A percentile compares a stretch with the other conserved stretches of the same genome.
phyloP scores from a whole-genome alignment of 192 early-diverging fungal genomes.

The Allomyces macrogynus region DNA sequence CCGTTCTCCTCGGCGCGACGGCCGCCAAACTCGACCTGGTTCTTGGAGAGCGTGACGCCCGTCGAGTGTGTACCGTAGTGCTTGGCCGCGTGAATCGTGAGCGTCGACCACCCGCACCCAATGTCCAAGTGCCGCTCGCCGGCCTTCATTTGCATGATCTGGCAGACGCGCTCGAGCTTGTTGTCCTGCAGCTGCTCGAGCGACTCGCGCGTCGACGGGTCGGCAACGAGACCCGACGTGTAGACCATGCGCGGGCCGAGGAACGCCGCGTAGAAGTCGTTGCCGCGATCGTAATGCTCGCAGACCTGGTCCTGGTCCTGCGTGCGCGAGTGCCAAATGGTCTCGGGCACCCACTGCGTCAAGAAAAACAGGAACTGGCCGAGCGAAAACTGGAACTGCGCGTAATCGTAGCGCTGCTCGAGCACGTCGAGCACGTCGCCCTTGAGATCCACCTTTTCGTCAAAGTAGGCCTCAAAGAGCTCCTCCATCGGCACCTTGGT shows the following conservation, averaged over 20 bases:
- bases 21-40: conserved; percentile 80
- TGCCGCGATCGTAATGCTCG: conserved; percentile 95
- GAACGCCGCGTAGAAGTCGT: conserved; percentile 93
- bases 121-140: conserved; percentile 88
- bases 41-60: conserved; percentile 79
- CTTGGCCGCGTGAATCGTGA: conserved; percentile 74
- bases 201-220: conserved; percentile 49
- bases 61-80: conserved; percentile 72
- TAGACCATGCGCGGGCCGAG: conserved; percentile 89
- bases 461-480: conserved; percentile 95
- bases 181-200: conserved; percentile 90
- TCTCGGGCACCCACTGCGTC: conserved; percentile 89
- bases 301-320: conserved; percentile 97
- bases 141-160: conserved; percentile 53
- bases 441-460: conserved; percentile 79
- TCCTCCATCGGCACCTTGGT: conserved; percentile 93
- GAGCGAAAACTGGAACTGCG: conserved; percentile 64
- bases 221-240: conserved; percentile 81
- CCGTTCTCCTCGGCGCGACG: conserved; percentile 60
- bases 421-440: conserved; percentile 68
- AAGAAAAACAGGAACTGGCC: conserved; percentile 80
- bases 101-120: conserved; percentile 95
- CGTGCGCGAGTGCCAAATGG: conserved; percentile 88
- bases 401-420: conserved; percentile 90
- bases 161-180: conserved; percentile 80